Conservation (phyloP, 2,329 filamentous ascomycete species). For the Cladosporium austrohemisphaericum region DNA sequence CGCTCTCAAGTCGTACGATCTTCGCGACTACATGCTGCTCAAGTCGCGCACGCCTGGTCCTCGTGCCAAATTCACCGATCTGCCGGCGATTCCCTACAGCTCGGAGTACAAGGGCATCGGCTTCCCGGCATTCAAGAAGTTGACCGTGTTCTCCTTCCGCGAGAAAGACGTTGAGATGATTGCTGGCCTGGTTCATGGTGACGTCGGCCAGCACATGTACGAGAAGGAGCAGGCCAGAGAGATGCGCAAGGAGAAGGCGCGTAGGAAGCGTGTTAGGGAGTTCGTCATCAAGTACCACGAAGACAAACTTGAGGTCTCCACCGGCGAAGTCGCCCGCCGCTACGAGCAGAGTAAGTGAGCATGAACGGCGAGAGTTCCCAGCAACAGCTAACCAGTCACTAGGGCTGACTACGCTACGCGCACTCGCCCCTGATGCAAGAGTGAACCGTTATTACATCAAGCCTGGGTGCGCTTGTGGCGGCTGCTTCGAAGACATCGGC, state of each 20-base stretch:
- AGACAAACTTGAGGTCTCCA: not conserved
- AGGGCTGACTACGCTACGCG: not conserved
- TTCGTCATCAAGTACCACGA: conserved; percentile 4
- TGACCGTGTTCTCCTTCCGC: conserved; percentile 13
- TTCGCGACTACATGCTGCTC: conserved; percentile 18
- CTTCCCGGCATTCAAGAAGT: not conserved
- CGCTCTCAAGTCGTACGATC: conserved; percentile 12
- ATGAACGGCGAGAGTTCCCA: not conserved
- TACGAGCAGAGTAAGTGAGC: conserved; percentile 14
- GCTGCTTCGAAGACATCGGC: conserved; percentile 2
- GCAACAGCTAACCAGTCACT: not conserved
- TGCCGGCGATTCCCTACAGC: conserved; percentile 17
- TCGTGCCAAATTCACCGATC: conserved; percentile 12
- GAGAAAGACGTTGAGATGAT: conserved; percentile 13
- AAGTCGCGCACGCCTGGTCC: conserved; percentile 18
- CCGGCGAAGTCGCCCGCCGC: not conserved
- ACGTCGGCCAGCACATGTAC: conserved; percentile 12
- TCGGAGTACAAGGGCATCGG: conserved; percentile 3
- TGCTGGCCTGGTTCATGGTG: conserved; percentile 17
- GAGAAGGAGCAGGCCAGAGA: not conserved
- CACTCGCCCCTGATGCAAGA: not conserved
- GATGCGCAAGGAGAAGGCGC: conserved; percentile 1
- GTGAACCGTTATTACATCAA: not conserved
- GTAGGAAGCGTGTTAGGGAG: not conserved
- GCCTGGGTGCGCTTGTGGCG: not conserved